Evolutionary conservation across 1,139 yeast genomes (phyloP).

Genomic region (Pichia sp.): DNA sequence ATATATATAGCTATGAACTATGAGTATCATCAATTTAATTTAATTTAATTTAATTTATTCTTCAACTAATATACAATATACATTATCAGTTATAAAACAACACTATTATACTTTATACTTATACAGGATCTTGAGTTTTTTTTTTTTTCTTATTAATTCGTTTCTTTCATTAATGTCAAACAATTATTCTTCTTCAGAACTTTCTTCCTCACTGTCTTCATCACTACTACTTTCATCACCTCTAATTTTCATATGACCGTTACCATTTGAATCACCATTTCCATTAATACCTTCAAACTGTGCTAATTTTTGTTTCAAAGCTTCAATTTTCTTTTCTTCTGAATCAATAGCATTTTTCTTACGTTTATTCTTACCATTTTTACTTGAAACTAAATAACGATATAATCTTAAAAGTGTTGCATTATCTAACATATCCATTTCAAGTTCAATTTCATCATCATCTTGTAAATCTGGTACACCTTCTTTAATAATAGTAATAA

Average conservation of each 20-base stretch:
- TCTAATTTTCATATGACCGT: conserved; percentile 26
- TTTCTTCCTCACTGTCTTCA: conserved; percentile 31
- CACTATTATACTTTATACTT: conserved; percentile 3
- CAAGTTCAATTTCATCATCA: conserved; percentile 89
- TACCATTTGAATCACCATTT: conserved; percentile 25
- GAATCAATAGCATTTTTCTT: conserved; percentile 34
- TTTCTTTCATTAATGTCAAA: too few relatives aligned
- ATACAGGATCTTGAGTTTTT: neutral
- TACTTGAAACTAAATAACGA: conserved; percentile 65
- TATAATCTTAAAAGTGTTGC: conserved; percentile 77
- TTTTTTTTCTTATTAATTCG: neutral
- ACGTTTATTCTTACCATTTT: conserved; percentile 27
- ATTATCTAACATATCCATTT: conserved; percentile 89
- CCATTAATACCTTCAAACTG: conserved; percentile 52
- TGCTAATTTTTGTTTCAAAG: conserved; percentile 74
- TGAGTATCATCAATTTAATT: neutral
- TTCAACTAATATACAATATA: conserved; percentile 11
- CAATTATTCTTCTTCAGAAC: conserved; percentile 19
- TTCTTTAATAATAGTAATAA: conserved; percentile 79
- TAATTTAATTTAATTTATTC: neutral
- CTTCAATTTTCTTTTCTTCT: conserved; percentile 76
- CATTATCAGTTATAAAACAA: neutral
- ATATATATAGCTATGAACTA: too few relatives aligned
- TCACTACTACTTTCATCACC: conserved; percentile 64
- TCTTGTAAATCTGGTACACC: conserved; percentile 74